Evolutionary conservation across 1,284 basidiomycete genomes (phyloP).

Genomic region (Amylostereum areolatum): DNA sequence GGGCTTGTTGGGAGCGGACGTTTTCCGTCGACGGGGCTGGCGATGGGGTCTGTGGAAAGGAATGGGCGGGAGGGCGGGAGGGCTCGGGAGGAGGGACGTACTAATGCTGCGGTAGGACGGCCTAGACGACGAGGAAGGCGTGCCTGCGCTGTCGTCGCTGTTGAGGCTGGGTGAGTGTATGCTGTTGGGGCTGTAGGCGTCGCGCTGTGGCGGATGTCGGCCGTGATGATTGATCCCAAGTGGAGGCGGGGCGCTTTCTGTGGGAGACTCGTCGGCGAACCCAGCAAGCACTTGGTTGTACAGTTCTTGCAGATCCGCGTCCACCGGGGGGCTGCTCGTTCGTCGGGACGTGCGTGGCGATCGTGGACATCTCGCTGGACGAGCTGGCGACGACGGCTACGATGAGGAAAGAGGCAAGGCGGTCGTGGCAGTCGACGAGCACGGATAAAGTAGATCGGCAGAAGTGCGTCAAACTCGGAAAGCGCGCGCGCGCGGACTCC

Average conservation of each 20-base stretch:
- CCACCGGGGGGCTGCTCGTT: conserved; percentile 9
- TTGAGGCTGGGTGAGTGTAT: neutral
- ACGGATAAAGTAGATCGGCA: neutral
- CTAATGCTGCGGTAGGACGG: neutral
- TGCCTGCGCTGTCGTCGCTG: neutral
- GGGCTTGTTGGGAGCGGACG: conserved; percentile 10
- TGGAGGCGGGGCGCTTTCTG: conserved; percentile 5
- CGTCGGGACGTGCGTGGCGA: conserved; percentile 2
- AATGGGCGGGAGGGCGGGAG: neutral
- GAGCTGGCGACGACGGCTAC: no score
- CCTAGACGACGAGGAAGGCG: neutral
- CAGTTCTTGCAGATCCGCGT: conserved; percentile 14
- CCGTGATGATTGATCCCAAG: neutral
- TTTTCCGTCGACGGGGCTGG: conserved; percentile 10
- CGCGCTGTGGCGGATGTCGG: conserved; percentile 1
- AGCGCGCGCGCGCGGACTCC: neutral
- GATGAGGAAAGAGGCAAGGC: neutral
- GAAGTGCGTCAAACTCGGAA: neutral
- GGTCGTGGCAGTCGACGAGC: neutral
- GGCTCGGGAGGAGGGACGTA: neutral
- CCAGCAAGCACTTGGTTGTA: conserved; percentile 15
- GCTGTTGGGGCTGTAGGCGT: no score
- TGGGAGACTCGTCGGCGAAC: conserved; percentile 14
- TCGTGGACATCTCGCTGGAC: neutral
- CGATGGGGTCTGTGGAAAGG: neutral